Base-by-base conservation (phyloP, 768 basidiomycete genomes). In the Trametes elegans region DNA sequence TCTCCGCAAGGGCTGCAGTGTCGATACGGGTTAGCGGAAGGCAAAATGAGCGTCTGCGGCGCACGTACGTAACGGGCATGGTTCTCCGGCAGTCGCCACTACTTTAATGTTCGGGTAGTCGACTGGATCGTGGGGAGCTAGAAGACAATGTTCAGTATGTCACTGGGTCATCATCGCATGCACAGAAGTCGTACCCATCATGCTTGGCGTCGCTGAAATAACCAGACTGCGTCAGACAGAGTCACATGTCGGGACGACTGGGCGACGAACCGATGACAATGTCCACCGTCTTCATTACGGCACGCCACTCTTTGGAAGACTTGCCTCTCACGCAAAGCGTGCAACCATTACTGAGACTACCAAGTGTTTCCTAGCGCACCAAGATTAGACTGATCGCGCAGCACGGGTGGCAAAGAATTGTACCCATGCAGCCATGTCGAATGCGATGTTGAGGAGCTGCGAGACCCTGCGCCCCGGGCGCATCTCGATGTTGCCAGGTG, bases 381-480 rank as follows among this genome's bases (percentile, higher is more conserved):
- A n/a, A 19, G 29, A 19, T 45, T 13, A 21, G 29, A 28, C 35
- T 36, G 16, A 40, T 34, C n/a, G 9, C 31, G 14, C 21, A 31
- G 31, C 18, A 14, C 7, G 1, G 13, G 18, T 35, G 3, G 13
- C 18, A 26, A 43, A 11, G 9, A 13, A 23, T 64, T 31, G n/a
- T 44, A 68, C 80, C 84, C 84, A 85, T 18, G 81, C 81, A 38
- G 79, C 81, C 81, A 85, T 84, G 60, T 85, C 84, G 62, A 84
- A 85, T 4, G 82, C 78, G 39, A 85, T 78, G 58, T 84, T 84
- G 68, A 85, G 74, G 21, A 84, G 69, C 60, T 84, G 83, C 7
- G 81, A 76, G 19, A 84, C 81, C 10, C 79, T 75, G 27, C 75
- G 61, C 11, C 83, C 81, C 1, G 80, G 80, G n/a, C 65, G 56